Evolutionary conservation across 2,329 filamentous ascomycete genomes (phyloP), one percentile per base, ranked within the genome.

Genomic region (Fonsecaea multimorphosa): DNA sequence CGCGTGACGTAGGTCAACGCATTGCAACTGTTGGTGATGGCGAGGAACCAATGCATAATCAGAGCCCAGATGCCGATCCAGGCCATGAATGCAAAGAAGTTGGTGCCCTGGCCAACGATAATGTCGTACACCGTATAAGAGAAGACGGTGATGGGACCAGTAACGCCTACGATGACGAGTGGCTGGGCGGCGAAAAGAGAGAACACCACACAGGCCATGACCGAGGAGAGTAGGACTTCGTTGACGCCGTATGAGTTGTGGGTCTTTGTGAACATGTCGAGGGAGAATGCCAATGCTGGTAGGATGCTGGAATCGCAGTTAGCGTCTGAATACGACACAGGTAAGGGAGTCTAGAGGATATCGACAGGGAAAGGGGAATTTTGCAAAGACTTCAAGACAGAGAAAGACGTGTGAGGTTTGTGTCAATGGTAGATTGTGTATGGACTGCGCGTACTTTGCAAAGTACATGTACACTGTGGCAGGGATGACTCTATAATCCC

Each of bases 61-160:
- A 96, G 80, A 0, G 92, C 89, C 92, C 92, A 97, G 69, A 96
- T 84, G 68, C 91, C 92, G 73, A 96, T 91, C 90, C 93, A 94
- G 73, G 88, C 89, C 93, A 96, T 96, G 76, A 97, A 97, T 6
- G 89, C 87, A 61, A 96, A 87, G 75, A 94, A 96, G 74, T 93
- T 89, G 4, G 90, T 91, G 0, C 91, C 91, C 0, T 87, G 87
- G 1, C 90, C 89, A 0, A 84, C 81, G 75, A 97, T 91, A 70
- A 97, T 96, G 76, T 95, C 90, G 80, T 93, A 96, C 2, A 96
- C 91, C 2, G 93, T 97, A 75, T 96, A 96, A 76, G 96, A 96
- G 75, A 96, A 96, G 31, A 96, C 92, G 16, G 93, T 96, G 64
- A 97, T 96, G 2, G 92, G 92, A n/a, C 88, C 87, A 11, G 92